phyloP scores from a whole-genome alignment of 805 yeast species.

The Scheffersomyces lignosus region DNA sequence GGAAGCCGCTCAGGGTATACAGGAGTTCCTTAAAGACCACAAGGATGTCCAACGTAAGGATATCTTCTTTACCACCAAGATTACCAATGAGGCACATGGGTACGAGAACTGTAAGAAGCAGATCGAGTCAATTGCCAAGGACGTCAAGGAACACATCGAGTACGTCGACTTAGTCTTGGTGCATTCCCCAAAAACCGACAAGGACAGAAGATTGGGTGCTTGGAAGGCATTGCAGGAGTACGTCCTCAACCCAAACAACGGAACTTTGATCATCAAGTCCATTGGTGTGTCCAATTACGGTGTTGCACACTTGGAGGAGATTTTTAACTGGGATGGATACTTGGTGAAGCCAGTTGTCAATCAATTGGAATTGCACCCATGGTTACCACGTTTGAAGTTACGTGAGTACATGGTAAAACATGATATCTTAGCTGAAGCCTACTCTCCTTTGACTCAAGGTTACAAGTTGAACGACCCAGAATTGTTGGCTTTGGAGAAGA shows the following conservation, averaged over 20 bases:
- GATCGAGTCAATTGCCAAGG: conserved; percentile 27
- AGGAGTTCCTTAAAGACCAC: conserved; percentile 49
- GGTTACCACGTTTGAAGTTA: conserved; percentile 69
- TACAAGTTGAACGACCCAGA: conserved; percentile 54
- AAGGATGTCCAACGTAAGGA: conserved; percentile 31
- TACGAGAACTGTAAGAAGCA: conserved; percentile 34
- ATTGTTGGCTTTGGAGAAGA: conserved; percentile 49
- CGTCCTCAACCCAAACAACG: conserved; percentile 38
- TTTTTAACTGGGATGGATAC: conserved; percentile 50
- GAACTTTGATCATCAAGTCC: conserved; percentile 55
- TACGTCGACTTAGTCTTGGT: conserved; percentile 42
- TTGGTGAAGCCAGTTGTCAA: conserved; percentile 59
- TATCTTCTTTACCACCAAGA: conserved; percentile 40
- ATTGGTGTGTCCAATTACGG: conserved; percentile 84
- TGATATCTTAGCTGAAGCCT: conserved; percentile 68
- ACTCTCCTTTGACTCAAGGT: conserved; percentile 76
- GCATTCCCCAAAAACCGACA: conserved; percentile 52
- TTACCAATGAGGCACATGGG: conserved; percentile 30
- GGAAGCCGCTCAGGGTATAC: conserved; percentile 61
- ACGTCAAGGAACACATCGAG: conserved; percentile 30
- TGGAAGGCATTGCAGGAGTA: conserved; percentile 77
- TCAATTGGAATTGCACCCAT: conserved; percentile 83
- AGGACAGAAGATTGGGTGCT: conserved; percentile 53
- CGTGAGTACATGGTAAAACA: conserved; percentile 58
- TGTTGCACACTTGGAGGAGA: conserved; percentile 55